Evolutionary conservation across 106 monocot genomes (phyloP).

Genomic region (Dendrobium officinale): DNA sequence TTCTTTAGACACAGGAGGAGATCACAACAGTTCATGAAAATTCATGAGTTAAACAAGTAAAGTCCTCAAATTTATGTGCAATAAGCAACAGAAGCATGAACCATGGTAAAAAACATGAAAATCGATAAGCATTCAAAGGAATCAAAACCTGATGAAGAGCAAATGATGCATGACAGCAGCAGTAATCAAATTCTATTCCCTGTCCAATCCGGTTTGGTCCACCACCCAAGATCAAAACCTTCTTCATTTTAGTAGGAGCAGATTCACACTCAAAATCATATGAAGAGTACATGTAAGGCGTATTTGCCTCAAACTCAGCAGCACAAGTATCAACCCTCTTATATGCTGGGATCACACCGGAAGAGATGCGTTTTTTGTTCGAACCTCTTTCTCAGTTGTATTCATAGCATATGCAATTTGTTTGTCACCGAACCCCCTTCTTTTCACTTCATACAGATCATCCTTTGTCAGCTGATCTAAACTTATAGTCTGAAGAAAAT

Average conservation of each 20-base stretch:
- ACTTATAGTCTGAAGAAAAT: constrained; percentile 50
- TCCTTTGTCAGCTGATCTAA: constrained; percentile 63
- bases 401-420: constrained; percentile 81
- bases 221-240: constrained; percentile 94
- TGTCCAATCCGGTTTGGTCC: constrained; percentile 97
- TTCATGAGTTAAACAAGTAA: not conserved
- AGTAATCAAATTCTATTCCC: constrained; percentile 98
- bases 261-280: constrained; percentile 98
- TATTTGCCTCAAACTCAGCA: constrained; percentile 97
- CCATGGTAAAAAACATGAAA: not conserved
- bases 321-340: constrained; percentile 99
- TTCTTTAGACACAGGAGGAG: no score
- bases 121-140: not conserved
- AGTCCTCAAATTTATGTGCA: not conserved
- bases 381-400: constrained; percentile 58
- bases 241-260: constrained; percentile 60
- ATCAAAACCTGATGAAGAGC: constrained; percentile 77
- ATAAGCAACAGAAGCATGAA: not conserved
- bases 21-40: no score
- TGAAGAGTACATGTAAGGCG: constrained; percentile 97
- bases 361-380: constrained; percentile 37
- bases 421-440: constrained; percentile 87
- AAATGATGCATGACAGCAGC: constrained; percentile 98
- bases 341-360: constrained; percentile 72
- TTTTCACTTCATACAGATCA: constrained; percentile 78